Evolutionary conservation across 2,329 filamentous ascomycete genomes (phyloP).

Genomic region (Xylariaceae sp.): DNA sequence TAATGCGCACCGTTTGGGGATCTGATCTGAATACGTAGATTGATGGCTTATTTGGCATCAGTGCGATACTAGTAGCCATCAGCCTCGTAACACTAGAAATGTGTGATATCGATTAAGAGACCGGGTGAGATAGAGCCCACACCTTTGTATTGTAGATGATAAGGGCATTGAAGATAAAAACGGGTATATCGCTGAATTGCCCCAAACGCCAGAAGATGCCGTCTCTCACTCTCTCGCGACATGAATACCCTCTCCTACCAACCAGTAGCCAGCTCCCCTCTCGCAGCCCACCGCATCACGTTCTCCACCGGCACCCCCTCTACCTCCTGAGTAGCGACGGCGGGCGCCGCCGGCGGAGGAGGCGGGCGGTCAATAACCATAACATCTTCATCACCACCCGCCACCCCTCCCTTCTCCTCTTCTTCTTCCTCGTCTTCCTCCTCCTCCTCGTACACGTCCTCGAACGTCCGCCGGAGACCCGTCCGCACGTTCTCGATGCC

Average conservation of each 20-base stretch:
- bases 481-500: conserved; percentile 74
- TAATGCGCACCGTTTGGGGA: too few relatives aligned
- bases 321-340: conserved; percentile 28
- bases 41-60: too few relatives aligned
- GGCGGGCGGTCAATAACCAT: conserved; percentile 37
- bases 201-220: too few relatives aligned
- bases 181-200: too few relatives aligned
- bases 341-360: conserved; percentile 34
- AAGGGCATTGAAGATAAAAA: too few relatives aligned
- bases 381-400: conserved; percentile 31
- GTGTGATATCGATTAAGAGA: too few relatives aligned
- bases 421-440: conserved; percentile 55
- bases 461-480: conserved; percentile 62
- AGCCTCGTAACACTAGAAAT: too few relatives aligned
- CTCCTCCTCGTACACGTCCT: conserved; percentile 60
- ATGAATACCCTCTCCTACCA: not conserved
- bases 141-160: too few relatives aligned
- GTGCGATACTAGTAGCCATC: too few relatives aligned
- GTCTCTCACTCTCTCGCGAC: too few relatives aligned
- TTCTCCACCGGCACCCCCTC: conserved; percentile 32
- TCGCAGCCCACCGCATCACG: conserved; percentile 30
- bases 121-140: too few relatives aligned
- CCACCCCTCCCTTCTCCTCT: conserved; percentile 34
- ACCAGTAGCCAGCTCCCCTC: conserved; percentile 24
- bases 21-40: too few relatives aligned